These are phyloP conservation scores for Auriscalpium orientale DNA, from an alignment of 768 basidiomycete species.

Conservation along the genomic window DNA sequence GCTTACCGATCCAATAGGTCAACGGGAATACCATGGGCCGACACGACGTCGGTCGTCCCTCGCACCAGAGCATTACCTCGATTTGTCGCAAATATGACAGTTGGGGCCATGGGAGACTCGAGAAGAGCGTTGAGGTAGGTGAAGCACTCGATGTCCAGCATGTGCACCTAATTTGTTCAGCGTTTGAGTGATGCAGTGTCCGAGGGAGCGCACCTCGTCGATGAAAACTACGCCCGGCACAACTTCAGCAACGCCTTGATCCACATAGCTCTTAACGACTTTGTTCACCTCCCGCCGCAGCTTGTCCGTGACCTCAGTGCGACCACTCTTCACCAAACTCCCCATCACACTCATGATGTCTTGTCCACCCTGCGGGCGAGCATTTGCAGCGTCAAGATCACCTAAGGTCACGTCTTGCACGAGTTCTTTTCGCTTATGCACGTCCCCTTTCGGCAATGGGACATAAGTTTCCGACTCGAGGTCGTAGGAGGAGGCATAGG, in stretches of 20 bases:
- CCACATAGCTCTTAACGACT: slow-evolving; percentile 94
- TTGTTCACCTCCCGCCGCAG: slow-evolving; percentile 93
- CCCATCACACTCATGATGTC: slow-evolving; percentile 99
- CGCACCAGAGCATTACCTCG: slow-evolving; percentile 88
- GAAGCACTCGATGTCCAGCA: slow-evolving; percentile 99
- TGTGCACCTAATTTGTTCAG: slow-evolving; percentile 68
- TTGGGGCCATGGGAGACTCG: slow-evolving; percentile 95
- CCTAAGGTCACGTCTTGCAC: slow-evolving; percentile 94
- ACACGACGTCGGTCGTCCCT: slow-evolving; percentile 85
- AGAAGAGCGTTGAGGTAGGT: slow-evolving; percentile 95
- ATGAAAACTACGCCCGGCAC: slow-evolving; percentile 98
- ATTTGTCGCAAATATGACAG: slow-evolving; percentile 95
- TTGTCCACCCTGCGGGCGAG: slow-evolving; percentile 91
- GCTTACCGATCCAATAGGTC: slow-evolving; percentile 86
- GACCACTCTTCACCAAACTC: slow-evolving; percentile 80
- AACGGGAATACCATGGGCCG: slow-evolving; percentile 90
- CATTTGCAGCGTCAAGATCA: slow-evolving; percentile 94
- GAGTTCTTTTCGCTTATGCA: slow-evolving; percentile 92
- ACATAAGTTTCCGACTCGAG: slow-evolving; percentile 98
- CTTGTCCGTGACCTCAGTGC: slow-evolving; percentile 97
- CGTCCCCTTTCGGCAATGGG: slow-evolving; percentile 92
- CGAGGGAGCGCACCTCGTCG: slow-evolving; percentile 67
- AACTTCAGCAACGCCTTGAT: slow-evolving; percentile 96
- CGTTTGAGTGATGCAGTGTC: not conserved
- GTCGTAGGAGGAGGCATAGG: slow-evolving; percentile 96